Base-by-base conservation (phyloP, 1,139 yeast genomes). In the Saccharomyces hybrid region DNA sequence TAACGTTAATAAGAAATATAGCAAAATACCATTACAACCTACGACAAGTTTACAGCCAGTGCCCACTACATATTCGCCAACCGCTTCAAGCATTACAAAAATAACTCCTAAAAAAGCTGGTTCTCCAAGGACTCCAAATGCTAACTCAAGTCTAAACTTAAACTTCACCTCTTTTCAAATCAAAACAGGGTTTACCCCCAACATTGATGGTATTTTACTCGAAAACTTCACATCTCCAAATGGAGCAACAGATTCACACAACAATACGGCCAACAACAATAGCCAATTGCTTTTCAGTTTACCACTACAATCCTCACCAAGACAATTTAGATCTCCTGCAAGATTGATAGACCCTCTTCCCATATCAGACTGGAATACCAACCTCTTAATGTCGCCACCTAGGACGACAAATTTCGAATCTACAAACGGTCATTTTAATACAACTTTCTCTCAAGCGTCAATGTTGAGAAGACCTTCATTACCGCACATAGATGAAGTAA, bases 131-230 rank as follows among this genome's bases (percentile, higher is more conserved):
- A 38, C 44, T 16, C 44, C 44, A 6, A 38, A 38, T 5, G 44
- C 44, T 8, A 38, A 38, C 44, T 38, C 44, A 16, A 38, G 8
- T 38, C 11, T 38, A 2, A 38, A 38, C 13, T 13, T 38, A 19
- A 38, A 38, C 44, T 38, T 38, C 11, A 38, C 44, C 25, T 38
- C 44, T 8, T 59, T 62, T 23, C 62, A 64, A 32, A 59, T 65
- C 38, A 62, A 62, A 50, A 67, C 69, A 2, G 71, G 71, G 7
- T 62, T 68, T 26, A 67, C 71, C 2, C 71, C 71, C 11, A 60
- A 61, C 27, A 58, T 65, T 27, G 70, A 66, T 50, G 63, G 64
- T 47, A 61, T 67, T 4, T 52, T 68, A 26, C 53, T 61, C 9
- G 64, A 63, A 50, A 58, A 38, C 44, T 38, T 38, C 25, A 16